These are phyloP conservation scores for Conticribra guillardii DNA, from an alignment of 108 stramenopile genomes.

Conservation along the genomic window DNA sequence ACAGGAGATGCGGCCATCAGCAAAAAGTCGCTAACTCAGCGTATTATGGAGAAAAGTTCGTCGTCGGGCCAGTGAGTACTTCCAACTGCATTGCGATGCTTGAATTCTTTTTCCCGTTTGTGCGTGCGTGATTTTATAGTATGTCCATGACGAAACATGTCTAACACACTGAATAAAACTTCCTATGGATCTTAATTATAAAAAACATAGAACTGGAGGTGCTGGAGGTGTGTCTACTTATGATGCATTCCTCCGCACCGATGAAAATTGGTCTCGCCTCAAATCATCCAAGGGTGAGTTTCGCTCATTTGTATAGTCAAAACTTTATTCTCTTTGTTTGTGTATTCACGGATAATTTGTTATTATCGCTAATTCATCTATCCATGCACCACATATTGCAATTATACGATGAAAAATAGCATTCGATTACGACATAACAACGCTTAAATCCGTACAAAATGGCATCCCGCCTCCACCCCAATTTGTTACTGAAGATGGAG, in stretches of 20 bases:
- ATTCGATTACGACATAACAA: slow-evolving; percentile 59
- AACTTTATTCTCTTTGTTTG: too few relatives aligned
- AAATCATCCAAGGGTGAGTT: slow-evolving; percentile 60
- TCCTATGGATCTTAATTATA: neutral
- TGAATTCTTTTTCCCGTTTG: neutral
- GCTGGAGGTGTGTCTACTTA: slow-evolving; percentile 76
- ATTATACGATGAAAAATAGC: too few relatives aligned
- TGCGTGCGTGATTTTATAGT: neutral
- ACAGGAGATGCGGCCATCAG: neutral
- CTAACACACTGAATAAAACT: neutral
- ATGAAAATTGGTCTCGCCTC: slow-evolving; percentile 71
- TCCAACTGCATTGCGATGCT: neutral
- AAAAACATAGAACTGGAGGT: slow-evolving; percentile 55
- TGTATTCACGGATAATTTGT: too few relatives aligned
- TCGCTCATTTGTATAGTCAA: too few relatives aligned
- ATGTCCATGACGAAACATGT: neutral
- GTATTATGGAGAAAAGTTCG: slow-evolving; percentile 56
- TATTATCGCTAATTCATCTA: too few relatives aligned
- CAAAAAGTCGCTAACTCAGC: slow-evolving; percentile 43
- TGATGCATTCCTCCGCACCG: slow-evolving; percentile 71
- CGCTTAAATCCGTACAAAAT: slow-evolving; percentile 37
- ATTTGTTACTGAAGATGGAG: slow-evolving; percentile 77
- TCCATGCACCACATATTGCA: too few relatives aligned
- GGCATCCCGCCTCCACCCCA: slow-evolving; percentile 46
- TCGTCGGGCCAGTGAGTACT: slow-evolving; percentile 26